Evolutionary conservation across 139 green algal genomes (phyloP), one percentile per base, ranked within the genome.

Genomic region (Chlamydomonas asymmetrica): DNA sequence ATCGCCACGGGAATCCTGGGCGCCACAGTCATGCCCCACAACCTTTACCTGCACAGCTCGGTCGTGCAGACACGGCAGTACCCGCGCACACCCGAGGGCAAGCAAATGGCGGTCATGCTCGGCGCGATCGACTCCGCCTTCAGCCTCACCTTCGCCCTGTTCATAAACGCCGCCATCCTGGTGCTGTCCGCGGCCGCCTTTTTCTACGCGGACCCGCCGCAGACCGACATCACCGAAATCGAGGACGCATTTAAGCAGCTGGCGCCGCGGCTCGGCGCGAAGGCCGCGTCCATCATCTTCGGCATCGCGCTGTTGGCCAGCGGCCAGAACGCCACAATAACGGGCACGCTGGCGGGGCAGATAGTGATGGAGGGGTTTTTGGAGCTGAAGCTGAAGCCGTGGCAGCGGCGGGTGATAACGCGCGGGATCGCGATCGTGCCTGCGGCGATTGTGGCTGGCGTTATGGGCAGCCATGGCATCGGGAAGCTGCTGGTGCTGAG

Each of bases 311-410:
- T 91, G 49, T 43, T 83, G 50, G 80, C 82, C 23, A 71, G 61
- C 31, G 85, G 84, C 2, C 87, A 92, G 79, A 88, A 88, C 71
- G 80, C 61, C 78, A 88, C 81, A 73, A 87, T 88, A 39, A 88
- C 85, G 0, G 82, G 74, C 22, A 88, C 85, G 2, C 72, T 88
- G 23, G 61, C 71, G 25, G 85, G 85, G 7, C 81, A 87, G 73
- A 56, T 80, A n/a, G 87, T 92, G 25, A 91, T 92, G 85, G 85
- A 92, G 73, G 87, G 87, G 23, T 90, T 90, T 65, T 63, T 89
- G 43, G 34, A 73, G 10, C 78, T 91, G 34, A 79, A 71, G 40
- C 59, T 91, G 38, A 60, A 60, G 34, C 83, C 85, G 5, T 87
- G 83, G 79, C 16, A 79, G 64, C 74, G 88, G 0, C 76, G 83